Base-by-base conservation (phyloP, 2,329 filamentous ascomycete genomes). In the Colletotrichum gloeosporioides region DNA sequence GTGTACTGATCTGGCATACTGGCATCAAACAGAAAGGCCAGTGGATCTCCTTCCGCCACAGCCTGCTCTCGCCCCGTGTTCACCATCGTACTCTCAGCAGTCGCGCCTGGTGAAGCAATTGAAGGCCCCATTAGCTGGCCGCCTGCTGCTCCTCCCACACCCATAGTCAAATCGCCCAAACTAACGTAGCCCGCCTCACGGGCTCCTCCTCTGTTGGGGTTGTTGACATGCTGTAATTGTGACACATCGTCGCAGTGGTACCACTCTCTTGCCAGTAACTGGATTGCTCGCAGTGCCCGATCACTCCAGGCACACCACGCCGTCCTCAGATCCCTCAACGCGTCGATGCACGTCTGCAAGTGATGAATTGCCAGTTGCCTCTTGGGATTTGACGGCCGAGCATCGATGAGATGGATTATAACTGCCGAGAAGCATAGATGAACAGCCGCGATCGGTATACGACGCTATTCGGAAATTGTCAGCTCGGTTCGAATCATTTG, bases 381-480 rank as follows among this genome's bases (percentile, higher is more conserved):
- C 32, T 70, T 71, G 1, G 71, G 61, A 1, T 75, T 79, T 9
- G 73, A 66, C 0, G 78, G 77, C 9, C 77, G 77, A 27, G 78
- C 73, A 12, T 79, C 78, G 27, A 79, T 79, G 3, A 79, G 77
- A 67, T 78, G 77, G 25, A 79, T 78, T 0, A 79, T 57, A 10
- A 67, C 62, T 12, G 78, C 78, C 6, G 78, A 53, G 34, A 79
- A 79, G n/a, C 73, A 76, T 9, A 67, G 57, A 16, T 79, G 78
- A n/a, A 79, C 78, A 3, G 78, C 78, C 15, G 78, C 78, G 3
- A 79, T 79, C 15, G 78, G 78, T 5, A 79, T 78, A 0, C 67
- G 75, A 8, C 78, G 78, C n/a, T n/a, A n/a, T n/a, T n/a, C n/a
- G n/a, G n/a, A n/a, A n/a, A n/a, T n/a, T n/a, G n/a, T n/a, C n/a